phyloP scores from a whole-genome alignment of 2,329 filamentous ascomycete species.

The Apiospora malaysiana region DNA sequence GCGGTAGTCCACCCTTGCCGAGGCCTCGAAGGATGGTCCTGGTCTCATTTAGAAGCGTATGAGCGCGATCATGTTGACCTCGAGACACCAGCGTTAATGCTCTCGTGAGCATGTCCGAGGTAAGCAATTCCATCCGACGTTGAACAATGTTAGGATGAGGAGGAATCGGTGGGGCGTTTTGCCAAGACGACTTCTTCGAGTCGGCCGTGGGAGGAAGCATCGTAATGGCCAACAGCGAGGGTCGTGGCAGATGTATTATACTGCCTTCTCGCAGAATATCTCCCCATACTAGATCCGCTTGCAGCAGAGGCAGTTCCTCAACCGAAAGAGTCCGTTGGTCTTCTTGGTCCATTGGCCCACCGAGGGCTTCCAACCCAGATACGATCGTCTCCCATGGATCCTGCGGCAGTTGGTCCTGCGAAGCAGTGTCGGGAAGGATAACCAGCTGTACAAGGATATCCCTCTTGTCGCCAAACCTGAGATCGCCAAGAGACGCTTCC shows the following conservation, averaged over 20 bases:
- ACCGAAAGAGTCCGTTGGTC: slow-evolving; percentile 84
- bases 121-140: slow-evolving; percentile 94
- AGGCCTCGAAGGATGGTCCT: slow-evolving; percentile 94
- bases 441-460: slow-evolving; percentile 94
- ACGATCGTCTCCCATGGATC: slow-evolving; percentile 98
- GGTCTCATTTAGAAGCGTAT: slow-evolving; percentile 91
- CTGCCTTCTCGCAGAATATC: slow-evolving; percentile 91
- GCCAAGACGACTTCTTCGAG: slow-evolving; percentile 69
- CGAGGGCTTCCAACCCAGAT: slow-evolving; percentile 90
- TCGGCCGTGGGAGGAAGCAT: slow-evolving; percentile 78
- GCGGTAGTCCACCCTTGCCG: slow-evolving; percentile 91
- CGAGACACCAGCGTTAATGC: slow-evolving; percentile 89
- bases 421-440: slow-evolving; percentile 83
- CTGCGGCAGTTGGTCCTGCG: slow-evolving; percentile 84
- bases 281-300: slow-evolving; percentile 91
- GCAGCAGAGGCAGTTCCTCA: slow-evolving; percentile 92
- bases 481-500: slow-evolving; percentile 87
- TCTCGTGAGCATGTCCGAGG: slow-evolving; percentile 95
- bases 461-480: slow-evolving; percentile 92
- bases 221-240: slow-evolving; percentile 91
- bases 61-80: slow-evolving; percentile 90
- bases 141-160: slow-evolving; percentile 96
- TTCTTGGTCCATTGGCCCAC: slow-evolving; percentile 85
- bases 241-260: slow-evolving; percentile 83
- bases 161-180: slow-evolving; percentile 79